Conservation (phyloP, 2,329 filamentous ascomycete genomes). For the Penicillium sp. region DNA sequence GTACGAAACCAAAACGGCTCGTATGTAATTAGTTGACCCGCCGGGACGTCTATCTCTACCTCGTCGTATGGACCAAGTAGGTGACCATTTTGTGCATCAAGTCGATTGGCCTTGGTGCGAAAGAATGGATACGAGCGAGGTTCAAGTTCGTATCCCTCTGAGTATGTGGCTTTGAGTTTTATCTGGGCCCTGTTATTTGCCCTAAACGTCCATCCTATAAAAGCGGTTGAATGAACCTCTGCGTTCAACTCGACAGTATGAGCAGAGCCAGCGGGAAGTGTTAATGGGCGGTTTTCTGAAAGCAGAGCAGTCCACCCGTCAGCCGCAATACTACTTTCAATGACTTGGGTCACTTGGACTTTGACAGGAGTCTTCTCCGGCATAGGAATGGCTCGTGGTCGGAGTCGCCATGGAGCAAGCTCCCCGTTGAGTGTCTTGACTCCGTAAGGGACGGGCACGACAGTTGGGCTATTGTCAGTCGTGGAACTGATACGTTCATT, state of each 20-base stretch:
- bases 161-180: slow-evolving; percentile 27
- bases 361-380: slow-evolving; percentile 22
- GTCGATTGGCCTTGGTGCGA: slow-evolving; percentile 34
- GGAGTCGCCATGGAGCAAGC: slow-evolving; percentile 37
- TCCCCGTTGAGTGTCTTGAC: slow-evolving; percentile 37
- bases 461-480: background rate
- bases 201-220: background rate
- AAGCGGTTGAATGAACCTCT: background rate
- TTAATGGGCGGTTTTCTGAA: background rate
- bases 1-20: slow-evolving; percentile 43
- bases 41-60: slow-evolving; percentile 23
- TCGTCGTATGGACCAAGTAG: slow-evolving; percentile 38
- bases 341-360: slow-evolving; percentile 20
- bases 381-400: slow-evolving; percentile 36
- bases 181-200: background rate
- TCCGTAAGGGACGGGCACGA: slow-evolving; percentile 23
- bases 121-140: slow-evolving; percentile 38
- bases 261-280: slow-evolving; percentile 15
- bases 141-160: slow-evolving; percentile 30
- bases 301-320: background rate
- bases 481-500: background rate
- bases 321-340: background rate
- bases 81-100: slow-evolving; percentile 28
- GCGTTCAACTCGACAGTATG: slow-evolving; percentile 3
- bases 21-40: slow-evolving; percentile 18